These are phyloP conservation scores for Punctularia strigosozonata DNA, from an alignment of 768 basidiomycete genomes.

Conservation along the genomic window DNA sequence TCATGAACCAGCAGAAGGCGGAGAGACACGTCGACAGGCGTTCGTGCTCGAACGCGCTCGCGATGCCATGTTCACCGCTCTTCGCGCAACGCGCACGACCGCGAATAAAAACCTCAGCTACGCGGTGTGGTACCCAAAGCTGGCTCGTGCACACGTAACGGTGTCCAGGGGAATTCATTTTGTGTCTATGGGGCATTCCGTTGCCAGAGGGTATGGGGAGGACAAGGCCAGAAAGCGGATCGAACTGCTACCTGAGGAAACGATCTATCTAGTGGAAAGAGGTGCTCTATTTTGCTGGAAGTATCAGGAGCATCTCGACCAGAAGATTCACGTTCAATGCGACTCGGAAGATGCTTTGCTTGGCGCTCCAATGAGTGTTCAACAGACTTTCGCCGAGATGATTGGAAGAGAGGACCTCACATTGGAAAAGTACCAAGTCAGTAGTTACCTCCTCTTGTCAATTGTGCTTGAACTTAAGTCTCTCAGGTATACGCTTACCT, in stretches of 20 bases:
- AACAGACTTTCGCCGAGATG: slow-evolving; percentile 83
- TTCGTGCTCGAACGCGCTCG: slow-evolving; percentile 74
- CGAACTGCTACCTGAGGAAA: slow-evolving; percentile 91
- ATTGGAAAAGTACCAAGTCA: slow-evolving; percentile 81
- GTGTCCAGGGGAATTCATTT: slow-evolving; percentile 79
- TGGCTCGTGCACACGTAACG: slow-evolving; percentile 55
- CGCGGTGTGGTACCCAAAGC: slow-evolving; percentile 64
- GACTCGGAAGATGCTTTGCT: slow-evolving; percentile 11
- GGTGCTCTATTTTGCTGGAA: slow-evolving; percentile 84
- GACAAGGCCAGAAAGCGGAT: slow-evolving; percentile 47
- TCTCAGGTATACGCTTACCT: slow-evolving; percentile 84
- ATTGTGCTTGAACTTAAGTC: slow-evolving; percentile 1
- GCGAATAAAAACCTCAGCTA: slow-evolving; percentile 69
- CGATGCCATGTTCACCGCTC: slow-evolving; percentile 77
- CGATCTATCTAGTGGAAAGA: slow-evolving; percentile 85
- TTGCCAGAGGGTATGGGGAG: slow-evolving; percentile 26
- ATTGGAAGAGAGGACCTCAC: slow-evolving; percentile 69
- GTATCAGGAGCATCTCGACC: slow-evolving; percentile 27
- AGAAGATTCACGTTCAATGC: slow-evolving; percentile 1
- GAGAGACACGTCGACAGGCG: slow-evolving; percentile 66
- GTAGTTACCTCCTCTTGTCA: slow-evolving; percentile 7
- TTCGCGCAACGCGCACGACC: slow-evolving; percentile 44
- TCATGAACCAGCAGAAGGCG: slow-evolving; percentile 65
- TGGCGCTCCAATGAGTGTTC: slow-evolving; percentile 79
- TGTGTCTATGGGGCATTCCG: slow-evolving; percentile 69